Percentiles rank a stretch among this genome's conserved stretches.
These are phyloP conservation scores for Taiozyma onychis DNA, from an alignment of 1,139 yeast species.

Conservation along the genomic window DNA sequence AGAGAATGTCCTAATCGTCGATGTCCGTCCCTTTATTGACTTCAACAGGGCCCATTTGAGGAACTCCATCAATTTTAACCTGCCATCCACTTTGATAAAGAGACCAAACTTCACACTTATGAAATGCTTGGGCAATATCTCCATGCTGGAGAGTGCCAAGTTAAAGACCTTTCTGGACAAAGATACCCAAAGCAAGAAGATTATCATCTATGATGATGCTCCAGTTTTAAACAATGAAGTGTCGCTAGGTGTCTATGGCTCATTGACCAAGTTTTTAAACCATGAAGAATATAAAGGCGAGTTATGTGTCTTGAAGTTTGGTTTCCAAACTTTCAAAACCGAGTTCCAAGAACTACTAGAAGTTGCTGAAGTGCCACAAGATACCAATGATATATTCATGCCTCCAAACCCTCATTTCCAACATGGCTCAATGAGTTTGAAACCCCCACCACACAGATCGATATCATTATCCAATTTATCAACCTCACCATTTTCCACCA, in stretches of 20 bases:
- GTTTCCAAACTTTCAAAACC: slow-evolving; percentile 28
- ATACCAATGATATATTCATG: neutral
- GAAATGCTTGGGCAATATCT: slow-evolving; percentile 34
- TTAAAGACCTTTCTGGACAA: slow-evolving; percentile 18
- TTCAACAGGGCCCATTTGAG: slow-evolving; percentile 45
- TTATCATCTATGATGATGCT: slow-evolving; percentile 31
- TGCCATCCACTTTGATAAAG: slow-evolving; percentile 74
- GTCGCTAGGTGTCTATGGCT: slow-evolving; percentile 38
- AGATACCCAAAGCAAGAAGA: slow-evolving; percentile 12
- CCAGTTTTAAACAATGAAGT: slow-evolving; percentile 23
- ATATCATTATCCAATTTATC: slow-evolving; percentile 16
- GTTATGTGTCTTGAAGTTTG: slow-evolving; percentile 31
- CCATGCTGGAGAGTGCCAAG: slow-evolving; percentile 30
- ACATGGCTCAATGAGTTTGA: neutral
- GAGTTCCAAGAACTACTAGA: slow-evolving; percentile 23
- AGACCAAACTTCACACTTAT: slow-evolving; percentile 56
- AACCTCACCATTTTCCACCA: slow-evolving; percentile 6
- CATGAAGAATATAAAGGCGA: slow-evolving; percentile 26
- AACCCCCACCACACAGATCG: slow-evolving; percentile 16
- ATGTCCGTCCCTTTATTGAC: slow-evolving; percentile 67
- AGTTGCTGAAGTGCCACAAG: neutral
- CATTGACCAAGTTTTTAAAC: slow-evolving; percentile 42
- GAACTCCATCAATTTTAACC: slow-evolving; percentile 61
- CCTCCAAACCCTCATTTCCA: slow-evolving; percentile 4
- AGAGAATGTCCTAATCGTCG: slow-evolving; percentile 41